phyloP scores from a whole-genome alignment of 169 alveolate genomes.

The Plasmodium inui region DNA sequence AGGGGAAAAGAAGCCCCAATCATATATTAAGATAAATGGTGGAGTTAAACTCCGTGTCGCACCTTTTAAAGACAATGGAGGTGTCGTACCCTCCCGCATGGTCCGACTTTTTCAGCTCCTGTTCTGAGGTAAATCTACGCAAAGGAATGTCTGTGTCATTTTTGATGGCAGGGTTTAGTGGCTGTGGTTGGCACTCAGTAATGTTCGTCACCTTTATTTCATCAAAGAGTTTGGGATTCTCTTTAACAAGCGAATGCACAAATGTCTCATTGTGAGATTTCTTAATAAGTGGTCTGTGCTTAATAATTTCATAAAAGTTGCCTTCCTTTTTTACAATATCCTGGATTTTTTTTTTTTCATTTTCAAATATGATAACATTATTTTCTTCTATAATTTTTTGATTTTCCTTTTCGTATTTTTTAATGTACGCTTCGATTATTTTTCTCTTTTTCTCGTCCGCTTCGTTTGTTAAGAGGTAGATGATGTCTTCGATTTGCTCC shows the following conservation, averaged over 20 bases:
- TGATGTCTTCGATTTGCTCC: constrained; percentile 80
- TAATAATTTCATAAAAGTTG: constrained; percentile 84
- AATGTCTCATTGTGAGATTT: constrained; percentile 37
- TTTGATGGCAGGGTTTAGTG: constrained; percentile 83
- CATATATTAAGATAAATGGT: constrained; percentile 53
- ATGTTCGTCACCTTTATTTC: constrained; percentile 40
- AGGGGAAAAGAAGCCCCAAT: neutral
- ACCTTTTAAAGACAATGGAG: constrained; percentile 47
- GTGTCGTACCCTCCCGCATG: constrained; percentile 63
- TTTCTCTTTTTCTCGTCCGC: constrained; percentile 78
- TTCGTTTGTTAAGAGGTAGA: constrained; percentile 67
- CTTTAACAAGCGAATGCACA: constrained; percentile 66
- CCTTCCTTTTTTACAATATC: constrained; percentile 83
- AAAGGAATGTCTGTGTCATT: constrained; percentile 82
- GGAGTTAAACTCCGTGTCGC: constrained; percentile 57
- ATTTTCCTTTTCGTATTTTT: constrained; percentile 81
- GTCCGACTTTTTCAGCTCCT: constrained; percentile 45
- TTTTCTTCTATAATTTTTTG: constrained; percentile 78
- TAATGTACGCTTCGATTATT: constrained; percentile 78
- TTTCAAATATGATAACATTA: constrained; percentile 78
- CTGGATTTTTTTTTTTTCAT: constrained; percentile 79
- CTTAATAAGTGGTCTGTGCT: constrained; percentile 82
- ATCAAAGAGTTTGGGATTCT: constrained; percentile 62
- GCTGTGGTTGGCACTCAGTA: constrained; percentile 74
- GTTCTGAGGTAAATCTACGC: constrained; percentile 74